Evolutionary conservation across 2,329 filamentous ascomycete species (phyloP).

Genomic region (Cucurbitaria berberidis): DNA sequence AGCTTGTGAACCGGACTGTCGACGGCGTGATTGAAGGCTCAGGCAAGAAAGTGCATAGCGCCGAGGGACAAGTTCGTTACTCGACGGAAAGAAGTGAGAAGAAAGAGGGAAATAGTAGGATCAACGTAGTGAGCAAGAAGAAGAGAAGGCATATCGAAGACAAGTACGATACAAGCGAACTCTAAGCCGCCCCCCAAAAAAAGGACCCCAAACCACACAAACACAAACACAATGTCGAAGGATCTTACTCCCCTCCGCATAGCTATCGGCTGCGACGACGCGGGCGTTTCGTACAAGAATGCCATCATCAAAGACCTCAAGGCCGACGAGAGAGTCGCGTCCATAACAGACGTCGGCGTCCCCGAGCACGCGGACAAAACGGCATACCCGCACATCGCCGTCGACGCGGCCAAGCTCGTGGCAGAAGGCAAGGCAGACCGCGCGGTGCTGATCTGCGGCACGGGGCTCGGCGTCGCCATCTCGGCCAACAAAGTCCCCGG

Average conservation of each 20-base stretch:
- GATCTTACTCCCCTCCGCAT: slow-evolving; percentile 56
- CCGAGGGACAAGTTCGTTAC: slow-evolving; percentile 32
- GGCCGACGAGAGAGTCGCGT: slow-evolving; percentile 68
- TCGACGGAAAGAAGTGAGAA: slow-evolving; percentile 16
- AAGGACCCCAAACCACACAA: background rate
- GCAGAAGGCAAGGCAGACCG: slow-evolving; percentile 72
- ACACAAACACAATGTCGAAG: slow-evolving; percentile 13
- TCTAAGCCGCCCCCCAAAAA: slow-evolving; percentile 16
- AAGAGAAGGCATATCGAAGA: slow-evolving; percentile 27
- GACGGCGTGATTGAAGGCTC: slow-evolving; percentile 39
- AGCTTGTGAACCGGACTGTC: slow-evolving; percentile 37
- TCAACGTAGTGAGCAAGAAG: slow-evolving; percentile 16
- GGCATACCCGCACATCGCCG: slow-evolving; percentile 80
- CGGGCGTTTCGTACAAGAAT: slow-evolving; percentile 79
- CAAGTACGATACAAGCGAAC: slow-evolving; percentile 43
- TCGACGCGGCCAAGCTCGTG: slow-evolving; percentile 71
- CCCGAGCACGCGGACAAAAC: slow-evolving; percentile 72
- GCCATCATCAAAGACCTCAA: slow-evolving; percentile 76
- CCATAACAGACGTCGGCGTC: slow-evolving; percentile 77
- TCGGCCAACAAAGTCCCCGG: slow-evolving; percentile 87
- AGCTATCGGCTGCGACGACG: slow-evolving; percentile 71
- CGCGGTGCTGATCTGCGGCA: slow-evolving; percentile 83
- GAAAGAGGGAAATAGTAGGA: slow-evolving; percentile 2
- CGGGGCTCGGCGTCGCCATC: slow-evolving; percentile 85
- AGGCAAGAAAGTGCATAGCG: slow-evolving; percentile 30